A percentile compares a stretch with the other conserved stretches of the same genome.
These are phyloP conservation scores for Boeremia lycopersici DNA, from an alignment of 2,329 filamentous ascomycete genomes.

Conservation along the genomic window DNA sequence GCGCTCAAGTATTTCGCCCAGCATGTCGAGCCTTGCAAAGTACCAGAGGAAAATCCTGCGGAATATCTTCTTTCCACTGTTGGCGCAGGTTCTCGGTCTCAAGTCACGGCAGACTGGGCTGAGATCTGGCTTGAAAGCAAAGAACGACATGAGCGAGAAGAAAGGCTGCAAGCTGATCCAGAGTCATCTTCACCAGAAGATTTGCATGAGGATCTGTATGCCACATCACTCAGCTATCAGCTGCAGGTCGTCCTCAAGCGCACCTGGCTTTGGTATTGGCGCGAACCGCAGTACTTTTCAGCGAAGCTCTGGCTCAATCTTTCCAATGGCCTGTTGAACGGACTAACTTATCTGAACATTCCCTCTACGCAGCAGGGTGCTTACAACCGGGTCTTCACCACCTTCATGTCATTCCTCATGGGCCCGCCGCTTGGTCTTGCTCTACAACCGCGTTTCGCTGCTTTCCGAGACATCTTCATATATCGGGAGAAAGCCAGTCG, in stretches of 20 bases:
- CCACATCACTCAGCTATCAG: conserved; percentile 28
- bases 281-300: conserved; percentile 32
- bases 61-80: conserved; percentile 84
- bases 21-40: conserved; percentile 60
- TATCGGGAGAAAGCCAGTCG: conserved; percentile 67
- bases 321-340: conserved; percentile 28
- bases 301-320: conserved; percentile 33
- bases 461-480: conserved; percentile 56
- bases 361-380: conserved; percentile 36
- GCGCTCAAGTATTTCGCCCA: conserved; percentile 60
- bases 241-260: conserved; percentile 26
- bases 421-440: conserved; percentile 48
- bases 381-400: conserved; percentile 53
- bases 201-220: conserved; percentile 39
- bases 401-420: conserved; percentile 56
- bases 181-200: conserved; percentile 46
- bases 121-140: conserved; percentile 47
- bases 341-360: conserved; percentile 33
- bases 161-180: conserved; percentile 40
- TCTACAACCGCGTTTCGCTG: conserved; percentile 53
- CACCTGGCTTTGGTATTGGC: conserved; percentile 26
- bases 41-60: conserved; percentile 54
- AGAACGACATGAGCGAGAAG: conserved; percentile 45
- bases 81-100: background rate
- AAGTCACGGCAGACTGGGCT: conserved; percentile 36